Evolutionary conservation across 352 stramenopile genomes (phyloP).

Genomic region (Peronospora farinosa): DNA sequence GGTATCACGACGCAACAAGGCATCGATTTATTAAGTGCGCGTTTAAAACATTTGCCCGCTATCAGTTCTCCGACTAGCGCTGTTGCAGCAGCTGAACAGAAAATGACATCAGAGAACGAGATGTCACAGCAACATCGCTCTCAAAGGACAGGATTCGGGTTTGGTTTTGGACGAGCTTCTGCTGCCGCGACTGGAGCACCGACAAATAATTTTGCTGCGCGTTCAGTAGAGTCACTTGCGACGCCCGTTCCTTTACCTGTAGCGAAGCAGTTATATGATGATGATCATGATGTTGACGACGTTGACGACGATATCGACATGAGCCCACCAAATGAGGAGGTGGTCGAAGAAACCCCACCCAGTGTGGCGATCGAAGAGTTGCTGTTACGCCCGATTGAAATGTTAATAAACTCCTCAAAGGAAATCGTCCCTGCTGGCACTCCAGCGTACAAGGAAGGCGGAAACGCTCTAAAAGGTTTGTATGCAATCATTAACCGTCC

Average conservation of each 20-base stretch:
- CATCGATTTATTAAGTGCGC: constrained; percentile 66
- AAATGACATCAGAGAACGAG: constrained; percentile 10
- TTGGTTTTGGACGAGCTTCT: constrained; percentile 29
- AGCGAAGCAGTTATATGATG: constrained; percentile 31
- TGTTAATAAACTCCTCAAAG: constrained; percentile 51
- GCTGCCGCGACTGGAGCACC: constrained; percentile 5
- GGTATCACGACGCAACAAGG: constrained; percentile 74
- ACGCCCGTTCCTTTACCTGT: constrained; percentile 25
- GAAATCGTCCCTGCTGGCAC: constrained; percentile 56
- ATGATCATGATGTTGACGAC: constrained; percentile 28
- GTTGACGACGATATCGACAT: constrained; percentile 59
- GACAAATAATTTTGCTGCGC: constrained; percentile 4
- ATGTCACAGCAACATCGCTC: constrained; percentile 13
- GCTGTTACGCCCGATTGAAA: constrained; percentile 58
- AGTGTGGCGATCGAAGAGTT: constrained; percentile 42
- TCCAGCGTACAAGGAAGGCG: constrained; percentile 50
- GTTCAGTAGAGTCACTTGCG: constrained; percentile 5
- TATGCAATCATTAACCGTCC: constrained; percentile 71
- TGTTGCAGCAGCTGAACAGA: constrained; percentile 6
- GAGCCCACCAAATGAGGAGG: constrained; percentile 22
- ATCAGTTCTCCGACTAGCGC: constrained; percentile 27
- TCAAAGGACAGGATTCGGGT: constrained; percentile 25
- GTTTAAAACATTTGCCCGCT: constrained; percentile 69
- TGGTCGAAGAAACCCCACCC: constrained; percentile 10
- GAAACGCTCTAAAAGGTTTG: constrained; percentile 72